Conservation (phyloP, 2,329 filamentous ascomycete genomes). For the Pseudogymnoascus sp. region DNA sequence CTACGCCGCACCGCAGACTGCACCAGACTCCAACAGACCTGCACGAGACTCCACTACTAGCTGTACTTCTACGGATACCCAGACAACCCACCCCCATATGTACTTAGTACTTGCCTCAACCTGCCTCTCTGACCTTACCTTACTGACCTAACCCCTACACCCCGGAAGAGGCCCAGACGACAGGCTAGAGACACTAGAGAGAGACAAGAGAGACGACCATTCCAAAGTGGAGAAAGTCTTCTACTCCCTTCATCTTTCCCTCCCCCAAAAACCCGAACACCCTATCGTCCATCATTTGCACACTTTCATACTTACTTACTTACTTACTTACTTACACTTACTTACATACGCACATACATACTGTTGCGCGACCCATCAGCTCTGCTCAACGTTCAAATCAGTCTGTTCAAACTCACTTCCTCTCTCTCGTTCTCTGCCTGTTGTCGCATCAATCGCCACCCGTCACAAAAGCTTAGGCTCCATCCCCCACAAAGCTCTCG, state of each 20-base stretch:
- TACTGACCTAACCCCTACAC: constrained; percentile 5
- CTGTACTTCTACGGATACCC: neutral
- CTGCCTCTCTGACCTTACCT: neutral
- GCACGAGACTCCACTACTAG: neutral
- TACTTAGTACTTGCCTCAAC: neutral
- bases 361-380: neutral
- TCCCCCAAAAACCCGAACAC: neutral
- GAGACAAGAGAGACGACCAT: neutral
- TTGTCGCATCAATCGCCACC: neutral
- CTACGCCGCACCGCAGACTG: neutral
- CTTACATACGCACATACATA: neutral
- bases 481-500: constrained; percentile 6
- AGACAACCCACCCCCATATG: neutral
- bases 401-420: neutral
- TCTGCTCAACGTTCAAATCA: neutral
- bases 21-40: neutral
- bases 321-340: neutral
- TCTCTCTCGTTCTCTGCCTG: neutral
- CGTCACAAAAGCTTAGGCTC: constrained; percentile 5
- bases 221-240: constrained; percentile 5
- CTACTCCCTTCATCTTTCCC: constrained; percentile 2
- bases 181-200: neutral
- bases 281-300: constrained; percentile 1
- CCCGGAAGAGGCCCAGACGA: constrained; percentile 1
- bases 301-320: neutral